Percentiles rank a stretch among this genome's conserved stretches.
Conservation (phyloP, 768 basidiomycete genomes). For the Rhizopogon roseolus region DNA sequence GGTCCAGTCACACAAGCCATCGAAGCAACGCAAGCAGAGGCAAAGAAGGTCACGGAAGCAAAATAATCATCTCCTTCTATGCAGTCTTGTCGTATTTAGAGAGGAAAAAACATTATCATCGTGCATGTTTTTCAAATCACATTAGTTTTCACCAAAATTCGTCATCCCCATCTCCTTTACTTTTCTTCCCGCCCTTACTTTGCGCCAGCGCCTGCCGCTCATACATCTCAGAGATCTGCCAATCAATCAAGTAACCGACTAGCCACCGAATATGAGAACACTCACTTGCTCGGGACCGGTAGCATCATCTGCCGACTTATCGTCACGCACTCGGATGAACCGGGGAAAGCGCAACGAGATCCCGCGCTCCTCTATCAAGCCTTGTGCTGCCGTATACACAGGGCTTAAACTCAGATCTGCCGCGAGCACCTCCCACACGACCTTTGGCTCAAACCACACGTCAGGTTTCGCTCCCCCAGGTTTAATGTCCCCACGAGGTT, state of each 20-base stretch:
- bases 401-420: slow-evolving; percentile 97
- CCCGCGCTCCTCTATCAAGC: slow-evolving; percentile 84
- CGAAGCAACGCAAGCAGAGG: slow-evolving; percentile 38
- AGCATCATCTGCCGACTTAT: slow-evolving; percentile 89
- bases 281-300: slow-evolving; percentile 89
- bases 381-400: slow-evolving; percentile 91
- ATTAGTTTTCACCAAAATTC: slow-evolving; percentile 62
- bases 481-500: slow-evolving; percentile 79
- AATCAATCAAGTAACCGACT: background rate
- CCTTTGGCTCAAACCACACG: slow-evolving; percentile 94
- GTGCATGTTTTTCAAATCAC: slow-evolving; percentile 3
- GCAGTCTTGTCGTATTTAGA: background rate
- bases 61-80: slow-evolving; percentile 9
- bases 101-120: background rate
- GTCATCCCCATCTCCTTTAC: slow-evolving; percentile 61
- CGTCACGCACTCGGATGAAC: slow-evolving; percentile 88
- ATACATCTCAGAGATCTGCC: slow-evolving; percentile 91
- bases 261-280: background rate
- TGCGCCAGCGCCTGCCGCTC: slow-evolving; percentile 82
- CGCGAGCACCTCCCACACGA: slow-evolving; percentile 98
- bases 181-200: slow-evolving; percentile 61
- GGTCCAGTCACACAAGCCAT: slow-evolving; percentile 48
- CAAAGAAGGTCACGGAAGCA: slow-evolving; percentile 29
- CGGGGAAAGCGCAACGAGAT: slow-evolving; percentile 96
- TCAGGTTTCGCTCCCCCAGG: slow-evolving; percentile 93